A percentile compares a stretch with the other conserved stretches of the same genome.
Conservation (phyloP, 768 basidiomycete species). For the Exidia glandulosa region DNA sequence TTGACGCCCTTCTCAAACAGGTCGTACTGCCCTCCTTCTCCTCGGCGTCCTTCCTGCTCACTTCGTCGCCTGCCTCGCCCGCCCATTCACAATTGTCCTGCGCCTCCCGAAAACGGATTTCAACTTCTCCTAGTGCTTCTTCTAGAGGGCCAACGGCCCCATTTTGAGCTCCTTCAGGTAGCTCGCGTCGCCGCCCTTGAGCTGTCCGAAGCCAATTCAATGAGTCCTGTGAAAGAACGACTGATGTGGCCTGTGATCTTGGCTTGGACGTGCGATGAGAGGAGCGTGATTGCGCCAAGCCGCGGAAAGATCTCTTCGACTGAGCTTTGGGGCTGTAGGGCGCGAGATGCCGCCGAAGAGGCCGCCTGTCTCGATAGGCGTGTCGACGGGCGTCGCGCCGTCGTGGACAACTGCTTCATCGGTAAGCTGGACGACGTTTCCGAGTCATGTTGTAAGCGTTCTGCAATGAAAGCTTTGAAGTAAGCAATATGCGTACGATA, state of each 20-base stretch:
- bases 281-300: constrained; percentile 44
- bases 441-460: too few species aligned
- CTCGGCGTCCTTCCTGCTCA: constrained; percentile 61
- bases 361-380: constrained; percentile 72
- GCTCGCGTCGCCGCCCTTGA: constrained; percentile 89
- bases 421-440: not conserved
- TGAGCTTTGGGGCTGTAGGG: constrained; percentile 77
- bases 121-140: constrained; percentile 44
- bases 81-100: constrained; percentile 70
- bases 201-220: constrained; percentile 77
- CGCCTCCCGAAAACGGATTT: constrained; percentile 80
- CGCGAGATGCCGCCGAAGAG: constrained; percentile 71
- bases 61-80: constrained; percentile 64
- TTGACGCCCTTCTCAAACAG: constrained; percentile 7
- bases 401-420: not conserved
- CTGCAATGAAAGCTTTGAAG: too few species aligned
- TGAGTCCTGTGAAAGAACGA: constrained; percentile 72
- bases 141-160: constrained; percentile 90
- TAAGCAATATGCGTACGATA: too few species aligned
- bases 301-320: constrained; percentile 16
- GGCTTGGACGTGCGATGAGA: constrained; percentile 74
- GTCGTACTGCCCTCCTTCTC: constrained; percentile 38
- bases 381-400: constrained; percentile 89
- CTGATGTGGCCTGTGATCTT: constrained; percentile 79
- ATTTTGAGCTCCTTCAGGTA: constrained; percentile 89